Conservation (phyloP, 169 alveolate species). For the Plasmodium coatneyi region DNA sequence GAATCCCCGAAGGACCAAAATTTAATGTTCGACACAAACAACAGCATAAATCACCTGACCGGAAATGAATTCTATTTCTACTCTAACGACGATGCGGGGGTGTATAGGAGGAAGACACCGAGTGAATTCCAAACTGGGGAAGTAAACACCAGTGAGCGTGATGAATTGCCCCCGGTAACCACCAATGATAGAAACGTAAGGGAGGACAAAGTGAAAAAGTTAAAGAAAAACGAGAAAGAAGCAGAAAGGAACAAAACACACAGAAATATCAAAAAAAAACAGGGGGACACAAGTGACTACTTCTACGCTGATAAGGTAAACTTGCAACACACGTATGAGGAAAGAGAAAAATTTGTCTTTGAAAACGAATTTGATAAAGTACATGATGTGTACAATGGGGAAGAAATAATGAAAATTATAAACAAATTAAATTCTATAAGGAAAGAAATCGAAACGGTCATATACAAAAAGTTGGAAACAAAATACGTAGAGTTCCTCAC, state of each 20-base stretch:
- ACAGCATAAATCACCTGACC: constrained; percentile 68
- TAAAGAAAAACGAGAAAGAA: background rate
- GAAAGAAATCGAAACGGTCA: constrained; percentile 69
- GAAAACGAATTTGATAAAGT: constrained; percentile 58
- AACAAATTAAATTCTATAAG: constrained; percentile 74
- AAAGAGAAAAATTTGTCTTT: constrained; percentile 69
- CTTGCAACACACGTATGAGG: constrained; percentile 7
- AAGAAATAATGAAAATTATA: constrained; percentile 71
- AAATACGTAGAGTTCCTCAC: constrained; percentile 31
- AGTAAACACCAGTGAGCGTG: background rate
- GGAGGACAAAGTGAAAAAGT: background rate
- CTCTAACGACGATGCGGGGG: constrained; percentile 50
- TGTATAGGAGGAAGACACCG: background rate
- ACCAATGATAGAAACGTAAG: background rate
- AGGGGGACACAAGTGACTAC: background rate
- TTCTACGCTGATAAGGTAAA: background rate
- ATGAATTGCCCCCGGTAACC: background rate
- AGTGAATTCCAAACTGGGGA: background rate
- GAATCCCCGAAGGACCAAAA: constrained; percentile 21
- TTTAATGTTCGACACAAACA: constrained; percentile 28
- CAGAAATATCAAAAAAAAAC: background rate
- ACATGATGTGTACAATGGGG: constrained; percentile 34
- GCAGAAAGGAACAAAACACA: background rate
- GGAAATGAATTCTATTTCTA: constrained; percentile 71
- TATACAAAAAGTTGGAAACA: constrained; percentile 66